Evolutionary conservation across 2,329 filamentous ascomycete species (phyloP).

Genomic region (Penicillium sp.): DNA sequence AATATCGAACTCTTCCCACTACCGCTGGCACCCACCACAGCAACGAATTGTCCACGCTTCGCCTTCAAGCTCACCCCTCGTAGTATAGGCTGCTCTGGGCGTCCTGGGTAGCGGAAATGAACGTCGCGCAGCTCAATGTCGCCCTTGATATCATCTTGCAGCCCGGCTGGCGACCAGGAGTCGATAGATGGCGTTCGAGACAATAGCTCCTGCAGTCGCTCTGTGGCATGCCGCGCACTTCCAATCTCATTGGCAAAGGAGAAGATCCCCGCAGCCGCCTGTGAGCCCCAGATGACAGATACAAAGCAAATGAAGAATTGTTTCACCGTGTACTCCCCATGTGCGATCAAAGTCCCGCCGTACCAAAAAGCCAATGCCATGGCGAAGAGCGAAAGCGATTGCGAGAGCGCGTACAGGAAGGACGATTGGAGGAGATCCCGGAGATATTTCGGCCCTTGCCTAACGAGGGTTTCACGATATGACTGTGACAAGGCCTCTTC

Average conservation of each 20-base stretch:
- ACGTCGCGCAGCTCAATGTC: slow-evolving; percentile 50
- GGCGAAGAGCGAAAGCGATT: slow-evolving; percentile 32
- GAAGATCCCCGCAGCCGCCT: slow-evolving; percentile 37
- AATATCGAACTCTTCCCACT: slow-evolving; percentile 70
- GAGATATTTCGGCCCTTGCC: neutral
- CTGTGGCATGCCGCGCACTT: slow-evolving; percentile 38
- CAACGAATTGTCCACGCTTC: slow-evolving; percentile 54
- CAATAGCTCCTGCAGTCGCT: slow-evolving; percentile 48
- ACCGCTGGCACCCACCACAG: slow-evolving; percentile 60
- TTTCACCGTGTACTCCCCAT: slow-evolving; percentile 42
- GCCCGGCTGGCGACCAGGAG: slow-evolving; percentile 6
- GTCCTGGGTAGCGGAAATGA: slow-evolving; percentile 37
- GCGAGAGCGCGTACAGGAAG: slow-evolving; percentile 35
- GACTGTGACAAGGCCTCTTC: neutral
- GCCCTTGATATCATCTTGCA: neutral
- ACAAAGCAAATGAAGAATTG: slow-evolving; percentile 55
- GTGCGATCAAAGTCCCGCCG: slow-evolving; percentile 55
- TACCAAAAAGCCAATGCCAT: slow-evolving; percentile 66
- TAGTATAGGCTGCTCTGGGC: slow-evolving; percentile 26
- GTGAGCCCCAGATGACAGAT: slow-evolving; percentile 45
- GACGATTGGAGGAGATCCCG: neutral
- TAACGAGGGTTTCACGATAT: neutral
- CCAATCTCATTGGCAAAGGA: slow-evolving; percentile 40
- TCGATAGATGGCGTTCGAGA: slow-evolving; percentile 50
- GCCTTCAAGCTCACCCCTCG: slow-evolving; percentile 34